A percentile compares a stretch with the other conserved stretches of the same genome.
phyloP scores from a whole-genome alignment of 148 eudicot species.

The Rhododendron molle region DNA sequence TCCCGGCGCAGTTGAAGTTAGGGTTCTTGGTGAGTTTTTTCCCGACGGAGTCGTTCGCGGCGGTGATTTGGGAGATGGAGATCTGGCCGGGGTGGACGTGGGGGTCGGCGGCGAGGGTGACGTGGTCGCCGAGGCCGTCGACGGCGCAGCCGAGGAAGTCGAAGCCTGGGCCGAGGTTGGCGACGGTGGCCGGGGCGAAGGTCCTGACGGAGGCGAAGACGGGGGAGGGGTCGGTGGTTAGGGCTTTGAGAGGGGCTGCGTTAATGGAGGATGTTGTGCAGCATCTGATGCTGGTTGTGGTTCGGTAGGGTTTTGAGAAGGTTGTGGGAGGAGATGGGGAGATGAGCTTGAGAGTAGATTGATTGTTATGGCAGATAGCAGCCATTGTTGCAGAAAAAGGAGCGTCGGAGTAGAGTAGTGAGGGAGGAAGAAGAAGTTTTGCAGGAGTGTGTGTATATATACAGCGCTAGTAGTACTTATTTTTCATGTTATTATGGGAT shows the following conservation, averaged over 20 bases:
- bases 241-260: conserved; percentile 16
- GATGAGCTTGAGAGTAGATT: no score
- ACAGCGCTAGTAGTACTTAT: no score
- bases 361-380: no score
- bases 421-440: no score
- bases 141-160: conserved; percentile 96
- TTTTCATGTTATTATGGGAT: no score
- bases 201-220: conserved; percentile 59
- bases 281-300: background rate
- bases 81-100: conserved; percentile 51
- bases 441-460: no score
- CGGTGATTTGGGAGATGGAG: conserved; percentile 59
- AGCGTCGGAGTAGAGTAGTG: no score
- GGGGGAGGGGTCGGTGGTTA: conserved; percentile 55
- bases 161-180: conserved; percentile 93
- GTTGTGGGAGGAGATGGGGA: background rate
- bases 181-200: conserved; percentile 97
- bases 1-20: conserved; percentile 76
- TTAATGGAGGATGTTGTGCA: conserved; percentile 32
- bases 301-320: background rate
- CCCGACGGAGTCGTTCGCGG: conserved; percentile 12
- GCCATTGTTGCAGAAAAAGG: no score
- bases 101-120: conserved; percentile 55
- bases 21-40: conserved; percentile 58
- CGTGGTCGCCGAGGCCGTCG: conserved; percentile 72